phyloP scores from a whole-genome alignment of 805 yeast species.

The Candida nitratophila region DNA sequence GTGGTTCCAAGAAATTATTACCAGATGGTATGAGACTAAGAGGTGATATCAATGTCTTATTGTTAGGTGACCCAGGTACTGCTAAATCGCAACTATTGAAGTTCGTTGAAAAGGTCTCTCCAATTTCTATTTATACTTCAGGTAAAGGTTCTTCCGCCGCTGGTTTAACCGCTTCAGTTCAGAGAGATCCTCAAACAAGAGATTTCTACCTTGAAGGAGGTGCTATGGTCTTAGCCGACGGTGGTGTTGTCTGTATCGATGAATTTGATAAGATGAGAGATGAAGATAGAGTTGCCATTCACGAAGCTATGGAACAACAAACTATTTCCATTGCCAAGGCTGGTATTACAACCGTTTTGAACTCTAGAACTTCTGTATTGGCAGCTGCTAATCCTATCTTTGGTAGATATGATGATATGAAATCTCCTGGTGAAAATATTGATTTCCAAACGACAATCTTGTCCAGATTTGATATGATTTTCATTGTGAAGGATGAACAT shows the following conservation, averaged over 20 bases:
- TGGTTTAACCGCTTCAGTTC: conserved; percentile 95
- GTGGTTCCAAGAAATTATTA: conserved; percentile 85
- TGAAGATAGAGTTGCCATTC: conserved; percentile 87
- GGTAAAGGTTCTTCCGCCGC: conserved; percentile 99
- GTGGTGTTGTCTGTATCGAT: conserved; percentile 98
- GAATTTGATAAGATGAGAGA: conserved; percentile 98
- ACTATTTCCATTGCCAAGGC: conserved; percentile 98
- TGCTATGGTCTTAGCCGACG: conserved; percentile 93
- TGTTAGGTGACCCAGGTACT: conserved; percentile 98
- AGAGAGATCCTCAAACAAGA: conserved; percentile 88
- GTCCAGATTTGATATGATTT: conserved; percentile 98
- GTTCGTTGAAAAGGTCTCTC: conserved; percentile 91
- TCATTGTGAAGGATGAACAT: conserved; percentile 93
- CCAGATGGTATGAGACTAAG: conserved; percentile 96
- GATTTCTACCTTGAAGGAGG: conserved; percentile 94
- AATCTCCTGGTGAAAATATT: conserved; percentile 95
- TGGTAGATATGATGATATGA: conserved; percentile 94
- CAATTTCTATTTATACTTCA: conserved; percentile 92
- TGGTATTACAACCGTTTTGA: conserved; percentile 93
- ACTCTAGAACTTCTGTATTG: conserved; percentile 91
- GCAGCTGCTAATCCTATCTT: conserved; percentile 97
- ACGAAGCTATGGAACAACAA: conserved; percentile 99
- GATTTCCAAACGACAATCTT: conserved; percentile 96
- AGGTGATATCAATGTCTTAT: conserved; percentile 91
- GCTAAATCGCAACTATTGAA: conserved; percentile 95